A percentile compares a stretch with the other conserved stretches of the same genome.
phyloP scores from a whole-genome alignment of 768 basidiomycete species.

The Lepiota brunneoincarnata region DNA sequence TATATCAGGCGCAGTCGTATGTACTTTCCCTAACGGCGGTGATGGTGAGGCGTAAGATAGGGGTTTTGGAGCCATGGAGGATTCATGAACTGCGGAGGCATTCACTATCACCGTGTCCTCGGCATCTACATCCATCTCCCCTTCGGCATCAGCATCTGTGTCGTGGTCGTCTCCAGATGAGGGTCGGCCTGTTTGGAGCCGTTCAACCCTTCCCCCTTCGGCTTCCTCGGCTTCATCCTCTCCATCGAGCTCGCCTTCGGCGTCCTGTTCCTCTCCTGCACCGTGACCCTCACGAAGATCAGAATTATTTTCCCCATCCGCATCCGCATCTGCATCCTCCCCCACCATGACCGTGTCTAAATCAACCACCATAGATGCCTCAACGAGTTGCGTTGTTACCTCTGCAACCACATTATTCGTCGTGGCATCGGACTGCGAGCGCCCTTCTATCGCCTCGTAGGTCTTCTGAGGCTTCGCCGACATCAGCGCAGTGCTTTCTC shows the following conservation, averaged over 20 bases:
- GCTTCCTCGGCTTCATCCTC: slow-evolving; percentile 9
- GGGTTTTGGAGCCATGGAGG: background rate
- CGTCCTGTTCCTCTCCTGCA: background rate
- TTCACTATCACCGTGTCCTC: slow-evolving; percentile 16
- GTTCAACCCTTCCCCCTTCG: slow-evolving; percentile 8
- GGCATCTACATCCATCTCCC: slow-evolving; percentile 30
- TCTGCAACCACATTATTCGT: background rate
- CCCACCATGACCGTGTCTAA: background rate
- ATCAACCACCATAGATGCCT: background rate
- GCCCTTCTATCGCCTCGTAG: background rate
- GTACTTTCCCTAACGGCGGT: background rate
- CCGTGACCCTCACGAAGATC: background rate
- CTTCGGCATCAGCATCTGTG: slow-evolving; percentile 29
- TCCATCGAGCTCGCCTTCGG: background rate
- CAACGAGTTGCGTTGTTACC: background rate
- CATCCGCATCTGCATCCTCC: background rate
- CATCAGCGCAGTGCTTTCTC: background rate
- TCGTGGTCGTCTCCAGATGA: slow-evolving; percentile 18
- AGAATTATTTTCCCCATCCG: background rate
- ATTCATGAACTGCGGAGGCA: background rate
- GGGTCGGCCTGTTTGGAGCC: background rate
- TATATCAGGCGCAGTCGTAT: background rate
- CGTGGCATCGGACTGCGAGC: background rate
- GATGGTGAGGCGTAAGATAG: background rate
- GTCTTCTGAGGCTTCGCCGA: background rate